phyloP scores from a whole-genome alignment of 1,284 basidiomycete genomes.

The Apiotrichum laibachii region DNA sequence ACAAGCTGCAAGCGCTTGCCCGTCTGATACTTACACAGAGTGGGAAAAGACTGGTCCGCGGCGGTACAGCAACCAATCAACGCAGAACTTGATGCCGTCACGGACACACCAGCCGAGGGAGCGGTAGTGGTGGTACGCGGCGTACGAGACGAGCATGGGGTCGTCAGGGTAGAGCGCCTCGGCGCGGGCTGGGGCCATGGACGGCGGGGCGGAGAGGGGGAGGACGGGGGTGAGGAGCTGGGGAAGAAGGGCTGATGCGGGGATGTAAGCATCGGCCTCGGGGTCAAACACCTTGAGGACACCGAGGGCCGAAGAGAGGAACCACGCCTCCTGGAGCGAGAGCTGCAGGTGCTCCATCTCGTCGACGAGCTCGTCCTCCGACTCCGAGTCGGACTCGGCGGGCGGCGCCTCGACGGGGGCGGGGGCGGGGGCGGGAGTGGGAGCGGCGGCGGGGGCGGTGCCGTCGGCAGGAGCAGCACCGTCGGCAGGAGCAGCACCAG shows the following conservation, averaged over 20 bases:
- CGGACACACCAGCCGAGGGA: conserved; percentile 98
- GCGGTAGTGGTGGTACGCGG: conserved; percentile 90
- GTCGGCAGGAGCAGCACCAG: not conserved
- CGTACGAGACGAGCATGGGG: conserved; percentile 87
- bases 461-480: not conserved
- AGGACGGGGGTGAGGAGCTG: conserved; percentile 37
- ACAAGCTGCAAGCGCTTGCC: not conserved
- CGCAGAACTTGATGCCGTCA: conserved; percentile 94
- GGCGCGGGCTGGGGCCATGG: conserved; percentile 4
- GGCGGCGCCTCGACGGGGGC: conserved; percentile 40
- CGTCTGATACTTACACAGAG: conserved; percentile 73
- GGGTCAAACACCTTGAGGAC: conserved; percentile 73
- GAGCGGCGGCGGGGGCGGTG: not conserved
- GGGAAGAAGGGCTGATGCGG: conserved; percentile 54
- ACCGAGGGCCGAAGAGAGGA: conserved; percentile 77
- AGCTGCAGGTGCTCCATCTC: conserved; percentile 91
- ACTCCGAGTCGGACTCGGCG: conserved; percentile 54
- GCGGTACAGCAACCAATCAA: conserved; percentile 91
- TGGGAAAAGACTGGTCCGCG: conserved; percentile 92
- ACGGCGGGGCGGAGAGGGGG: conserved; percentile 39
- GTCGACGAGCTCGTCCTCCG: conserved; percentile 53
- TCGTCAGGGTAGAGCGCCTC: conserved; percentile 62
- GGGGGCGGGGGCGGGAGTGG: not conserved
- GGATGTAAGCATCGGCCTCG: conserved; percentile 48
- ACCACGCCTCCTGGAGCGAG: conserved; percentile 87